phyloP scores from a whole-genome alignment of 495 filamentous ascomycete genomes.

The Bacidia gigantensis region DNA sequence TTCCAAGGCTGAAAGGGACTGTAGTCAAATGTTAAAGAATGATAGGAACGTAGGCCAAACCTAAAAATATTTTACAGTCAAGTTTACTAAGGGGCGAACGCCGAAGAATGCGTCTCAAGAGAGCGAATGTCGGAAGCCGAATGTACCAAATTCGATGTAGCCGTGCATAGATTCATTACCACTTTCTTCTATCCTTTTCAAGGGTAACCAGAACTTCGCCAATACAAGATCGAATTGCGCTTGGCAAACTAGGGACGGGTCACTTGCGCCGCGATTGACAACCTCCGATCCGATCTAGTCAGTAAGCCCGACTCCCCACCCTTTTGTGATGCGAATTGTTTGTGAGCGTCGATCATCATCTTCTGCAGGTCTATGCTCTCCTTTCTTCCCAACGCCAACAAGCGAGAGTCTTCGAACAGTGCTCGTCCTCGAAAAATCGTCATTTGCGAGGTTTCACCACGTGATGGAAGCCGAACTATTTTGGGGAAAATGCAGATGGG shows the following conservation, averaged over 20 bases:
- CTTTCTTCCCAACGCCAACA: constrained; percentile 3
- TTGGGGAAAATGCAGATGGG: constrained; percentile 3
- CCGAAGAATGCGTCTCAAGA: constrained; percentile 1
- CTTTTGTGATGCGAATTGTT: constrained; percentile 3
- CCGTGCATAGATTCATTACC: constrained; percentile 2
- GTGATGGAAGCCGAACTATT: constrained; percentile 2
- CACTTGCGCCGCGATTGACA: constrained; percentile 2
- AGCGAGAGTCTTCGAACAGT: constrained; percentile 1
- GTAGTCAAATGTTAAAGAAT: background rate
- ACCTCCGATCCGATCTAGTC: constrained; percentile 2
- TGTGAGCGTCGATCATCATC: constrained; percentile 2
- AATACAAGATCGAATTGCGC: constrained; percentile 1
- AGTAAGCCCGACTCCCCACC: constrained; percentile 1
- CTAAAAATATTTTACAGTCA: background rate
- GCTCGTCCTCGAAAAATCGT: constrained; percentile 3
- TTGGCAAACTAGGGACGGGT: constrained; percentile 2
- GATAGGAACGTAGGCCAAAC: background rate
- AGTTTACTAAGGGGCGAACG: background rate
- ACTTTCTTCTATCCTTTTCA: constrained; percentile 2
- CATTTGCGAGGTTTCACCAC: background rate
- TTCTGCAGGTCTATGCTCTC: constrained; percentile 1
- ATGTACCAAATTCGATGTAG: background rate
- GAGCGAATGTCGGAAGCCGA: background rate
- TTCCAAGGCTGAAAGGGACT: background rate
- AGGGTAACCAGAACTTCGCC: background rate